Conservation (phyloP, 2,329 filamentous ascomycete species). For the Aspergillus aculeatinus region DNA sequence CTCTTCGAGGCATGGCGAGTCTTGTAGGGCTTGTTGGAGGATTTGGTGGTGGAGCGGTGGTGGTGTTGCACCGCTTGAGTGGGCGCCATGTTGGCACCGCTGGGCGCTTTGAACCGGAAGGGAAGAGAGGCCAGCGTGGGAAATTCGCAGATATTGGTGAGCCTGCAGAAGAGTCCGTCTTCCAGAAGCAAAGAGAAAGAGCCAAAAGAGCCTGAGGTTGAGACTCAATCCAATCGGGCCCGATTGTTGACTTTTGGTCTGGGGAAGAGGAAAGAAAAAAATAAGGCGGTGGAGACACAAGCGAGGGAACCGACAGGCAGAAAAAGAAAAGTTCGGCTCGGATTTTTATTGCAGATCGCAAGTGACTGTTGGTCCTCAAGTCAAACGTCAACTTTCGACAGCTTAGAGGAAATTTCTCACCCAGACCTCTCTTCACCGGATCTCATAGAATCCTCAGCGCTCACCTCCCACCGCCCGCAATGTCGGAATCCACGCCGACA, state of each 20-base stretch:
- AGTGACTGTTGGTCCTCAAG: neutral
- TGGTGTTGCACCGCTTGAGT: constrained; percentile 63
- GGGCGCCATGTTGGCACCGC: constrained; percentile 69
- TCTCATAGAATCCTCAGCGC: neutral
- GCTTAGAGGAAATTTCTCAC: neutral
- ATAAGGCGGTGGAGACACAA: constrained; percentile 36
- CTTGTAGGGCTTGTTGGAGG: constrained; percentile 86
- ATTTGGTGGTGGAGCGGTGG: constrained; percentile 90
- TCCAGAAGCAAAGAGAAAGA: constrained; percentile 11
- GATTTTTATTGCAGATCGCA: constrained; percentile 1
- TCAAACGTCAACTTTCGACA: neutral
- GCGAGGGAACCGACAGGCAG: constrained; percentile 10
- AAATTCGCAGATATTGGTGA: constrained; percentile 12
- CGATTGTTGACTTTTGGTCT: constrained; percentile 12
- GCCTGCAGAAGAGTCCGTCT: constrained; percentile 15
- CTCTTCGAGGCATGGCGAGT: constrained; percentile 86
- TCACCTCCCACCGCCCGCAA: constrained; percentile 16
- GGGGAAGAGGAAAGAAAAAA: constrained; percentile 29
- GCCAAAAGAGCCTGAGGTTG: constrained; percentile 3
- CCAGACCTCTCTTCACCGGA: no score
- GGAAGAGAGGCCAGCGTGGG: constrained; percentile 59
- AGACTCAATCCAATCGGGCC: neutral
- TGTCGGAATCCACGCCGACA: constrained; percentile 30
- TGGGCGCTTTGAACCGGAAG: constrained; percentile 77
- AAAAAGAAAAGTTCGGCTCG: constrained; percentile 5